Percentiles rank a stretch among this genome's conserved stretches.
phyloP scores from a whole-genome alignment of 2,329 filamentous ascomycete species.

The Camillea tinctor region DNA sequence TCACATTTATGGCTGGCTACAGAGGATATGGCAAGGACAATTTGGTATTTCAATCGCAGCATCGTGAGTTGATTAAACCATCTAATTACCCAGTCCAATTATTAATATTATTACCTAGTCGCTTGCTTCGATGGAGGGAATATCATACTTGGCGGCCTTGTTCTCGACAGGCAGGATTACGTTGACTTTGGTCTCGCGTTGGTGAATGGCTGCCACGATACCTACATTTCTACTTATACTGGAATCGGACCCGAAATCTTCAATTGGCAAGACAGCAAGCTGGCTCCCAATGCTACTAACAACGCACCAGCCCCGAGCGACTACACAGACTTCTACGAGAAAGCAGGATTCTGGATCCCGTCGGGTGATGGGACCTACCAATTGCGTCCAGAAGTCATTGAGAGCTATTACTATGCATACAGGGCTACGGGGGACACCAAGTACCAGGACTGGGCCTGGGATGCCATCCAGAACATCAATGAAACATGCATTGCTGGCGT shows the following conservation, averaged over 20 bases:
- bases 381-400: constrained; percentile 77
- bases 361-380: constrained; percentile 50
- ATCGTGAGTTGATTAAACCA: constrained; percentile 40
- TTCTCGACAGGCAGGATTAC: constrained; percentile 64
- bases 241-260: constrained; percentile 76
- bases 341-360: constrained; percentile 70
- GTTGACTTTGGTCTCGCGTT: constrained; percentile 72
- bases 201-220: constrained; percentile 70
- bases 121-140: constrained; percentile 84
- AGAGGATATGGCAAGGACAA: constrained; percentile 38
- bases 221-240: constrained; percentile 67
- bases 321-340: constrained; percentile 60
- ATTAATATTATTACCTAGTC: constrained; percentile 43
- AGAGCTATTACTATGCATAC: constrained; percentile 85
- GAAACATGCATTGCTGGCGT: constrained; percentile 59
- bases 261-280: constrained; percentile 53
- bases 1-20: constrained; percentile 69
- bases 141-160: constrained; percentile 77
- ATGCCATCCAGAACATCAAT: constrained; percentile 70
- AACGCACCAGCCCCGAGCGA: constrained; percentile 43
- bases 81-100: background rate
- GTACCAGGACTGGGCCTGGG: constrained; percentile 85
- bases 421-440: constrained; percentile 70
- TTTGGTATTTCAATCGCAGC: constrained; percentile 46
- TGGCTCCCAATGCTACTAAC: constrained; percentile 35